Base-by-base conservation (phyloP, 176 grass and related monocot genomes). In the Phoenix dactylifera region DNA sequence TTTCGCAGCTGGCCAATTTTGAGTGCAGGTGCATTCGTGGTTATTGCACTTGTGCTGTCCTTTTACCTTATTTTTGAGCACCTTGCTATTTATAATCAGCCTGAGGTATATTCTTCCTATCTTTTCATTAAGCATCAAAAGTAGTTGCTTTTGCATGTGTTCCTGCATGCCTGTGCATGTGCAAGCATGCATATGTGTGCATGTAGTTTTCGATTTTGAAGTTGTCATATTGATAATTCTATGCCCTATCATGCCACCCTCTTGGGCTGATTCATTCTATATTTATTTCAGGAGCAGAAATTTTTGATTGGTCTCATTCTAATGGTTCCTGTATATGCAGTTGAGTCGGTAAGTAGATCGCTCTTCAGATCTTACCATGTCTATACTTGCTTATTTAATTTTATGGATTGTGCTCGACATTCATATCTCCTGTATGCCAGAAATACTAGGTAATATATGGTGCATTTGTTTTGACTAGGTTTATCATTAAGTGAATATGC, bases 231-330 rank as follows among this genome's bases (percentile, higher is more conserved):
- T 10, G 2, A 7, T 39, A 39, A 39, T 23, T 63, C 57, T 22
- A 60, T 60, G 49, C 65, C 23, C 15, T 22, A 18, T 22, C 30
- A 72, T 48, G 55, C 19, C 2, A 67, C 49, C n/a, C 15, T 64
- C 67, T 49, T 22, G 69, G 12, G 59, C 69, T 76, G 54, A 55
- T 39, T 66, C 63, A 28, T 60, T 26, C 39, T 55, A 58, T 78
- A 6, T 68, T 25, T 32, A 78, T 78, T 87, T 32, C 87, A 91
- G 92, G 92, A 97, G 63, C 92, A 97, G 62, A 97, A 97, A 50
- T 97, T 97, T 70, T 85, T 97, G 81, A 61, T 91, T 60, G 92
- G 92, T 80, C 92, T 97, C 66, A 88, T 97, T 80, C 59, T 97
- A 65, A 97, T 97, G 92, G 92, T 97, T 82, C 92, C 92, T 69